Base-by-base conservation (phyloP, 768 basidiomycete species). In the Lactarius psammicola region DNA sequence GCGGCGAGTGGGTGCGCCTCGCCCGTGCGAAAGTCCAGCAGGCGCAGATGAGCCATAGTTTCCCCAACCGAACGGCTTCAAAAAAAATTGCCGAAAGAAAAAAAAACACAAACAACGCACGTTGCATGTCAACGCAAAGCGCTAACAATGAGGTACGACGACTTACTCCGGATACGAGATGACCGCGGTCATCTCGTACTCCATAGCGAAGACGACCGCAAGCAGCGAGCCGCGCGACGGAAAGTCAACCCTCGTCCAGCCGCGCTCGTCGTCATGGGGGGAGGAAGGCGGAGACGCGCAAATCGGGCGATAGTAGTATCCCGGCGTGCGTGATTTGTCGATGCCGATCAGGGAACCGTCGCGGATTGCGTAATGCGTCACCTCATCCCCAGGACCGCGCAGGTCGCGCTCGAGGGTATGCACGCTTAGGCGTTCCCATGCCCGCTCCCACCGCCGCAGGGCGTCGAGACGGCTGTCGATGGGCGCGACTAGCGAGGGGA, bases 1-100 rank as follows among this genome's bases (percentile, higher is more conserved):
- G 59, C 40, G 23, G 51, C 49, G 30, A 31, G 56, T 11, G 49
- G 49, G 20, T 30, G 46, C 34, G 10, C 56, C 28, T 36, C 30
- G 11, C 20, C 56, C 15, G 56, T 58, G 33, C 36, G 42, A 4
- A 44, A 46, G 15, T 46, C 59, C 34, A 57, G 34, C 33, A 36
- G 51, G 13, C 34, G 33, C 42, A 31, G 40, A 28, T 44, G 26
- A 15, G 26, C 46, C 33, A 30, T n/a, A 3, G 13, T 60, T 34
- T 60, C 59, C n/a, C 40, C 38, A 60, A 34, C 40, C 51, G 34
- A 34, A 5, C 33, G 26, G n/a, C 53, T 38, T 56, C 40, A 56
- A 31, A 34, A n/a, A n/a, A n/a, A n/a, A n/a, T n/a, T n/a, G n/a
- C n/a, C n/a, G n/a, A n/a, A n/a, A n/a, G n/a, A n/a, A n/a, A n/a